These are phyloP conservation scores for Gentiana dahurica DNA, from an alignment of 257 asterid genomes.

Conservation along the genomic window DNA sequence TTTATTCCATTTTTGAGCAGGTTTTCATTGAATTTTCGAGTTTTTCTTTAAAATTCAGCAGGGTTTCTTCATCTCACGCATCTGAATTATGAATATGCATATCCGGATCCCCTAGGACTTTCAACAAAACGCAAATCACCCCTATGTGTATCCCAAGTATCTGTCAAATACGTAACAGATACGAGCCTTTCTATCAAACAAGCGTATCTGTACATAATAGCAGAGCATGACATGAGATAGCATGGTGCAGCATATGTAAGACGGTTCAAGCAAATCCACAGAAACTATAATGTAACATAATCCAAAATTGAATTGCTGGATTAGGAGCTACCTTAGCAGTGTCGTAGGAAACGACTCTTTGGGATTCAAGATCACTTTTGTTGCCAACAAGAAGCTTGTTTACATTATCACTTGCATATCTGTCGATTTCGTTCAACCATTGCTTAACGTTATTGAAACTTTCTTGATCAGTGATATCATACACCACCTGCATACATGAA, in stretches of 20 bases:
- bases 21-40: too few relatives aligned
- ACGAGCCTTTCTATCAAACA: not conserved
- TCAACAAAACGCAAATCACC: too few relatives aligned
- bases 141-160: too few relatives aligned
- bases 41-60: too few relatives aligned
- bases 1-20: not conserved
- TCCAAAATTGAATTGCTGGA: too few relatives aligned
- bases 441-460: slow-evolving; percentile 85
- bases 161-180: too few relatives aligned
- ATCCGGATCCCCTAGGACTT: too few relatives aligned
- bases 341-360: slow-evolving; percentile 72
- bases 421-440: slow-evolving; percentile 84
- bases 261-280: not conserved
- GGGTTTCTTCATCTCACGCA: too few relatives aligned
- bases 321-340: slow-evolving; percentile 49
- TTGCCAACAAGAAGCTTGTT: slow-evolving; percentile 89
- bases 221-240: too few relatives aligned
- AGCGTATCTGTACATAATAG: not conserved
- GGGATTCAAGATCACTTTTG: slow-evolving; percentile 71
- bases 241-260: not conserved
- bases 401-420: slow-evolving; percentile 87
- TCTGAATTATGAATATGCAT: too few relatives aligned
- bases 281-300: not conserved
- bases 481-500: slow-evolving; percentile 51
- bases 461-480: slow-evolving; percentile 86